Percentiles rank a stretch among this genome's conserved stretches.
Evolutionary conservation across 176 grass and related monocot species (phyloP).

Genomic region (Avena atlantica): DNA sequence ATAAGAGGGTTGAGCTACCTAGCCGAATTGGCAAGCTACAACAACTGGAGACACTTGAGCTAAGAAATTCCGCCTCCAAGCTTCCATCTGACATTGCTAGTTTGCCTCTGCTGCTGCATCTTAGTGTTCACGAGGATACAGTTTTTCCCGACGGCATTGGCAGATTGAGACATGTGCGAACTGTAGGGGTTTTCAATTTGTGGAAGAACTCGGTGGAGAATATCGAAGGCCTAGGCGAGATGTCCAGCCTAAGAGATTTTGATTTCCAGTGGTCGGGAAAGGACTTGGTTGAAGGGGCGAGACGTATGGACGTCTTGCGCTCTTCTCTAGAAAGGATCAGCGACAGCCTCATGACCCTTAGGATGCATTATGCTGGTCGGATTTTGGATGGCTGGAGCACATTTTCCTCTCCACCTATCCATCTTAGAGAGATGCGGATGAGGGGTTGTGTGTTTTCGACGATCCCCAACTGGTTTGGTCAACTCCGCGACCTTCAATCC

Average conservation of each 20-base stretch:
- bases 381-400: neutral
- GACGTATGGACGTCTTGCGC: neutral
- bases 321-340: slow-evolving; percentile 1
- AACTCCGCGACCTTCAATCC: neutral
- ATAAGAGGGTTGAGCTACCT: neutral
- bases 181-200: neutral
- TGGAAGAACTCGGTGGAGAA: neutral
- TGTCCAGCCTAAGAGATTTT: neutral
- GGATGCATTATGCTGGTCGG: fast-evolving
- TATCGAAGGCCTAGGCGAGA: neutral
- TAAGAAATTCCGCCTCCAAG: neutral
- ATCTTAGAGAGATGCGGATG: neutral
- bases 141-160: neutral
- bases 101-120: neutral
- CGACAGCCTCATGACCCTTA: neutral
- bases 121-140: neutral
- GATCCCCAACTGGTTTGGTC: neutral
- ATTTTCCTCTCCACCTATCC: neutral
- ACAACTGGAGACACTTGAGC: neutral
- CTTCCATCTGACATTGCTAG: slow-evolving; percentile 2
- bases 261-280: neutral
- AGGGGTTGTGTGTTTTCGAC: neutral
- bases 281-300: neutral
- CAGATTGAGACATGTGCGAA: neutral
- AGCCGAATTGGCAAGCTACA: neutral